Evolutionary conservation across 495 filamentous ascomycete genomes (phyloP).

Genomic region (Saxophila tyrrhenica): DNA sequence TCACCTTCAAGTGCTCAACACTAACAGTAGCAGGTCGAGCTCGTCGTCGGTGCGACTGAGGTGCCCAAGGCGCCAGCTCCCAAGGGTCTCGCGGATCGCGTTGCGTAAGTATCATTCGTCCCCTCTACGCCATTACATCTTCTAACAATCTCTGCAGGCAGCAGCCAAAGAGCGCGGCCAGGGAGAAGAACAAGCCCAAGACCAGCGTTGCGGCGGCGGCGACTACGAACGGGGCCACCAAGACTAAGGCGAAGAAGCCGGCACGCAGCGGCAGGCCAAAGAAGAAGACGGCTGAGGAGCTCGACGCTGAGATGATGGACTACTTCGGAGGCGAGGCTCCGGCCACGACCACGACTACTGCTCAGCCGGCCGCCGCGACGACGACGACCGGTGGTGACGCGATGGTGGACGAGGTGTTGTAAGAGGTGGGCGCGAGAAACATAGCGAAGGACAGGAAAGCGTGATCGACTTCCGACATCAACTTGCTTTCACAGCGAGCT

Average conservation of each 20-base stretch:
- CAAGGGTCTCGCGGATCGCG: slow-evolving; percentile 76
- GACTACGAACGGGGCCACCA: slow-evolving; percentile 46
- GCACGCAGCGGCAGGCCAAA: slow-evolving; percentile 53
- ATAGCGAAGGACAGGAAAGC: neutral
- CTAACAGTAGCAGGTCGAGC: slow-evolving; percentile 55
- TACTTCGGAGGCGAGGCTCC: slow-evolving; percentile 50
- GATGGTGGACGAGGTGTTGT: slow-evolving; percentile 21
- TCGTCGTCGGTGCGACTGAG: slow-evolving; percentile 67
- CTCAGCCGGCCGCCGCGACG: slow-evolving; percentile 4
- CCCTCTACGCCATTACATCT: neutral
- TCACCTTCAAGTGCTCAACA: neutral
- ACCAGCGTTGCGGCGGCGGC: slow-evolving; percentile 41
- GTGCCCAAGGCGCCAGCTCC: slow-evolving; percentile 49
- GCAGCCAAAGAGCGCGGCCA: slow-evolving; percentile 14
- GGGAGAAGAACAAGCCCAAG: slow-evolving; percentile 11
- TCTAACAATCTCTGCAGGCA: neutral
- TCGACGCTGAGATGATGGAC: slow-evolving; percentile 89
- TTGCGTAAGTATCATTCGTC: slow-evolving; percentile 45
- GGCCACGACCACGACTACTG: slow-evolving; percentile 26
- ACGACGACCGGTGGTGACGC: slow-evolving; percentile 20
- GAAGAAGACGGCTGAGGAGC: slow-evolving; percentile 78
- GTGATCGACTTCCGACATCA: neutral
- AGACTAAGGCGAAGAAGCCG: slow-evolving; percentile 46
- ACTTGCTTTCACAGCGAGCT: neutral
- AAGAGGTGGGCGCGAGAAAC: neutral